Evolutionary conservation across 768 basidiomycete species (phyloP).

Genomic region (Mrakia gelida): DNA sequence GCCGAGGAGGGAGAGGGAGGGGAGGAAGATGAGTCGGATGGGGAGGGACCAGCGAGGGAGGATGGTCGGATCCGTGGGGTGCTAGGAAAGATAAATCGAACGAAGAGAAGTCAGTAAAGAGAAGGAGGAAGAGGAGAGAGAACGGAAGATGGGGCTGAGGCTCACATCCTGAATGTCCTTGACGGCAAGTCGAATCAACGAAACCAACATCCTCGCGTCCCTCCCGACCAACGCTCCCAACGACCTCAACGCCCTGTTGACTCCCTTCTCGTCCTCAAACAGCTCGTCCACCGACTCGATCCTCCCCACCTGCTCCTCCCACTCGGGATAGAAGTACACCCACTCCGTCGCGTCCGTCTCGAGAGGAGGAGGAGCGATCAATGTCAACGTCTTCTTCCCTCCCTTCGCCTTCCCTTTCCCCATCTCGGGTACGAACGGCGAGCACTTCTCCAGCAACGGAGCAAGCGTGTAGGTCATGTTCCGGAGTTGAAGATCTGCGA

Average conservation of each 20-base stretch:
- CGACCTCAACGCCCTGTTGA: constrained; percentile 74
- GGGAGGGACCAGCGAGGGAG: constrained; percentile 67
- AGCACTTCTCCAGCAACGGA: constrained; percentile 57
- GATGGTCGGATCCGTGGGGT: constrained; percentile 28
- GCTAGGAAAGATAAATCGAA: neutral
- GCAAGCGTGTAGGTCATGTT: constrained; percentile 64
- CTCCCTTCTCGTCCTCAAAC: constrained; percentile 51
- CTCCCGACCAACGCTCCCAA: constrained; percentile 76
- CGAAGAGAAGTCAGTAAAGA: constrained; percentile 43
- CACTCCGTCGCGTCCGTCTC: constrained; percentile 69
- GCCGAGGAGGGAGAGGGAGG: constrained; percentile 76
- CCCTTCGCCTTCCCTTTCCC: neutral
- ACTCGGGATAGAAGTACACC: constrained; percentile 85
- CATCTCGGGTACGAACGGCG: neutral
- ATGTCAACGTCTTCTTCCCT: constrained; percentile 50
- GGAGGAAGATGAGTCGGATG: constrained; percentile 73
- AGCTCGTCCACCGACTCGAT: constrained; percentile 66
- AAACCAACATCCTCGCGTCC: constrained; percentile 69
- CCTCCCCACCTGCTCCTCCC: constrained; percentile 66
- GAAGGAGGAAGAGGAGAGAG: neutral
- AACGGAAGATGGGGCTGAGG: neutral
- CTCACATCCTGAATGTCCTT: constrained; percentile 40
- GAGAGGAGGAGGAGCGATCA: constrained; percentile 75
- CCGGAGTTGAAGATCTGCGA: constrained; percentile 82
- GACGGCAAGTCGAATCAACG: constrained; percentile 70